phyloP scores from a whole-genome alignment of 2,329 filamentous ascomycete genomes.

The Monosporascus sp. region DNA sequence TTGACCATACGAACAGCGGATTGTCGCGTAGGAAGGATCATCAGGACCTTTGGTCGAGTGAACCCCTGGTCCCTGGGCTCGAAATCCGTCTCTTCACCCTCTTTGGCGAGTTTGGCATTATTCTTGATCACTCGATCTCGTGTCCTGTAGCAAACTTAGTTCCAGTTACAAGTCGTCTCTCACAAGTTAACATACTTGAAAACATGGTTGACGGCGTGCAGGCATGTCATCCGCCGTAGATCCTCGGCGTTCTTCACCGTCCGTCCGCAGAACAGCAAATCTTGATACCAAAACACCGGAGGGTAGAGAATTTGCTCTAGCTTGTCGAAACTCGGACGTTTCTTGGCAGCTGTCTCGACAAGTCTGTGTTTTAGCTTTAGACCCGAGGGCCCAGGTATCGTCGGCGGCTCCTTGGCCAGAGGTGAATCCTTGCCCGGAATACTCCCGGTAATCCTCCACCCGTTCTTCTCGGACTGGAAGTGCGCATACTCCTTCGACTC shows the following conservation, averaged over 20 bases:
- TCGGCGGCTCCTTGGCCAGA: slow-evolving; percentile 28
- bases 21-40: slow-evolving; percentile 84
- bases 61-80: slow-evolving; percentile 92
- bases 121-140: slow-evolving; percentile 90
- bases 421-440: slow-evolving; percentile 37
- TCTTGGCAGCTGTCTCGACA: slow-evolving; percentile 45
- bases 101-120: slow-evolving; percentile 70
- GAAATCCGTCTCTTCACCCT: slow-evolving; percentile 57
- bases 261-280: slow-evolving; percentile 72
- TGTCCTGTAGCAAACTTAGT: slow-evolving; percentile 46
- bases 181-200: slow-evolving; percentile 61
- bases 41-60: slow-evolving; percentile 86
- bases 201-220: slow-evolving; percentile 88
- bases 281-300: slow-evolving; percentile 75
- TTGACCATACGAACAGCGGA: slow-evolving; percentile 77
- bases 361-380: slow-evolving; percentile 70
- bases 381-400: slow-evolving; percentile 36
- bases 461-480: slow-evolving; percentile 40
- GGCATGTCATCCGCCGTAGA: slow-evolving; percentile 66
- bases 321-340: slow-evolving; percentile 53
- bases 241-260: slow-evolving; percentile 62
- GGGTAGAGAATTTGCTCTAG: slow-evolving; percentile 63
- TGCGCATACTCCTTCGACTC: slow-evolving; percentile 47
- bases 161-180: slow-evolving; percentile 4
- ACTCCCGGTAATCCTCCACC: slow-evolving; percentile 43